Evolutionary conservation across 2,329 filamentous ascomycete genomes (phyloP), one percentile per base, ranked within the genome.

Genomic region (Botrytis medusae): DNA sequence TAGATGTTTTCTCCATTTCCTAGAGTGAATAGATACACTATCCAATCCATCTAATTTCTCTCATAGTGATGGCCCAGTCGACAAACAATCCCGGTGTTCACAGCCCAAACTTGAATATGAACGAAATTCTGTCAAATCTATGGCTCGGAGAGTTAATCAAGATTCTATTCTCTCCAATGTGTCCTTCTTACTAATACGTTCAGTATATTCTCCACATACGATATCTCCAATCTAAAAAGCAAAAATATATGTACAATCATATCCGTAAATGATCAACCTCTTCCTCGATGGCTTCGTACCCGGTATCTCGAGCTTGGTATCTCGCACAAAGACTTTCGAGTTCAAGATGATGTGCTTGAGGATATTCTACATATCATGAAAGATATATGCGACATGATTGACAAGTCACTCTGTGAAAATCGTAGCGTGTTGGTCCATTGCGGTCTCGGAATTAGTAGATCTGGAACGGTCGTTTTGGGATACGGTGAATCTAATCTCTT

Each of bases 371-470:
- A n/a, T 10, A 42, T 68, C 6, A 42, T 57, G 46, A 42, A 54
- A 29, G 34, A 68, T 22, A 5, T 5, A 22, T 68, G 64, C 14
- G 64, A 54, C 0, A 4, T 40, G 9, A 57, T 68, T n/a, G 64
- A 68, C 2, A 40, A 42, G n/a, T 40, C 46, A 22, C 46, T 42
- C 10, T 0, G 40, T 4, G 16, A 68, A 54, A 18, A 10, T 20
- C 25, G 10, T 0, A 34, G 64, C 8, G 34, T 68, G 20, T 6
- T 68, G 3, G 64, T 68, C 9, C 64, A 68, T 57, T 68, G 64
- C 25, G 64, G 64, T 40, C 64, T 68, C 16, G 64, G 64, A 2
- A 68, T 57, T 14, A 57, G 46, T 68, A 29, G 64, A 68, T 68
- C 64, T 37, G 46, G 46, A 29, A 57, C 64, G 1, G 40, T 40